Percentiles rank a stretch among this genome's conserved stretches.
Conservation (phyloP, 176 grass and related monocot species). For the Rhynchospora pubera region DNA sequence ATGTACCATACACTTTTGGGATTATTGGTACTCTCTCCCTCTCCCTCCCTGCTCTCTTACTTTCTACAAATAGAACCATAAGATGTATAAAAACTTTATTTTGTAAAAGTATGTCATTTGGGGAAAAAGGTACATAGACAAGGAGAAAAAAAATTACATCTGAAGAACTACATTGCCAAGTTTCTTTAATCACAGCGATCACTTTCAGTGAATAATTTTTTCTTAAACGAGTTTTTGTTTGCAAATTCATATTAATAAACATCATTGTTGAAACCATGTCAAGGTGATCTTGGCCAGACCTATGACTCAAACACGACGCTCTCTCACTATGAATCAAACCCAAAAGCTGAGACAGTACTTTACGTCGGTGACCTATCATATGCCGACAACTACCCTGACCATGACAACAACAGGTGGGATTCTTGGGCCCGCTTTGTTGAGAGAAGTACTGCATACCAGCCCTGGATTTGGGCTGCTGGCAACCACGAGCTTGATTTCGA, state of each 20-base stretch:
- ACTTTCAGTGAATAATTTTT: background rate
- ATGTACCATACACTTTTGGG: constrained; percentile 55
- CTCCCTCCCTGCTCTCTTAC: background rate
- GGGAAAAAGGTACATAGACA: background rate
- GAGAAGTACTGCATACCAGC: constrained; percentile 75
- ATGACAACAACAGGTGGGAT: constrained; percentile 93
- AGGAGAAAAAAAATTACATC: no score
- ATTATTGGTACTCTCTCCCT: constrained; percentile 37
- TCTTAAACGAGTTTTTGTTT: background rate
- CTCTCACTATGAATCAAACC: constrained; percentile 73
- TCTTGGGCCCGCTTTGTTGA: constrained; percentile 88
- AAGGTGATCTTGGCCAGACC: constrained; percentile 91
- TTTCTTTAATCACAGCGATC: background rate
- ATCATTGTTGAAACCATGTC: constrained; percentile 19
- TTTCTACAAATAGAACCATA: background rate
- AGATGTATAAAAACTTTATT: background rate
- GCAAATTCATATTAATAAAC: background rate
- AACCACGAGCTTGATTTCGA: constrained; percentile 89
- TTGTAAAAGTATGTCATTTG: background rate
- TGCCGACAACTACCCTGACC: constrained; percentile 76
- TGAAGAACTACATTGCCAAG: background rate
- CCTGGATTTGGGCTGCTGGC: constrained; percentile 93
- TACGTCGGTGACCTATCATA: constrained; percentile 78
- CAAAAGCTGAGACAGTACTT: constrained; percentile 57
- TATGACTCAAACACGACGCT: constrained; percentile 72